phyloP scores from a whole-genome alignment of 129 eudicot species.

The Tanacetum coccineum region DNA sequence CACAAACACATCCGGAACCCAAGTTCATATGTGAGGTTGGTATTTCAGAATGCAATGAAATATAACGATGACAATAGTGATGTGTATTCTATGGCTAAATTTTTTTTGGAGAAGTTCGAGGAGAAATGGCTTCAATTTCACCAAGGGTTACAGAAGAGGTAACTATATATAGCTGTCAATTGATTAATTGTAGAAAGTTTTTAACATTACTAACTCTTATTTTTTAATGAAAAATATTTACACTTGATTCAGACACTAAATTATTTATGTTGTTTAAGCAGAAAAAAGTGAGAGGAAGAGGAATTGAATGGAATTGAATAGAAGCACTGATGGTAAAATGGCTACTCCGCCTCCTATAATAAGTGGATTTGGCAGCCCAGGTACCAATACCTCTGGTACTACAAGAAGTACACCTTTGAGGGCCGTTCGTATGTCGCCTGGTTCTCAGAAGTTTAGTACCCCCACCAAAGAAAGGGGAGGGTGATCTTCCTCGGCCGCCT shows the following conservation, averaged over 20 bases:
- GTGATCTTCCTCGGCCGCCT: too few relatives aligned
- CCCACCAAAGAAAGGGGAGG: too few relatives aligned
- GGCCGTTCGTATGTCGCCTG: slow-evolving; percentile 96
- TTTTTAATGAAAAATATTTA: slow-evolving; percentile 7
- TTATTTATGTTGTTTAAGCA: slow-evolving; percentile 24
- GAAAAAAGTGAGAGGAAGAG: slow-evolving; percentile 79
- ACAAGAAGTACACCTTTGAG: slow-evolving; percentile 88
- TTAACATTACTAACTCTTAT: not conserved
- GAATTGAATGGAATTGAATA: too few relatives aligned
- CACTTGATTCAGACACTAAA: not conserved
- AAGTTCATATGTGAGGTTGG: slow-evolving; percentile 69
- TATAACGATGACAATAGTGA: slow-evolving; percentile 85
- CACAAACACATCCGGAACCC: slow-evolving; percentile 83
- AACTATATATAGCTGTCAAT: slow-evolving; percentile 21
- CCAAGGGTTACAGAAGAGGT: slow-evolving; percentile 95
- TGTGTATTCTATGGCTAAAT: slow-evolving; percentile 73
- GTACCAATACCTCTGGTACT: slow-evolving; percentile 70
- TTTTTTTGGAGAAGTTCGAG: slow-evolving; percentile 75
- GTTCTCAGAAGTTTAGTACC: slow-evolving; percentile 89
- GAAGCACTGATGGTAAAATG: too few relatives aligned
- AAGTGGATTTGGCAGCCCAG: too few relatives aligned
- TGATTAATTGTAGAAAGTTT: not conserved
- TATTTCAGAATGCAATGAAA: slow-evolving; percentile 80
- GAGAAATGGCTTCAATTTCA: slow-evolving; percentile 88
- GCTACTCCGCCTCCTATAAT: too few relatives aligned